A percentile compares a stretch with the other conserved stretches of the same genome.
phyloP scores from a whole-genome alignment of 352 stramenopile genomes.

The Phytophthora foliorum region DNA sequence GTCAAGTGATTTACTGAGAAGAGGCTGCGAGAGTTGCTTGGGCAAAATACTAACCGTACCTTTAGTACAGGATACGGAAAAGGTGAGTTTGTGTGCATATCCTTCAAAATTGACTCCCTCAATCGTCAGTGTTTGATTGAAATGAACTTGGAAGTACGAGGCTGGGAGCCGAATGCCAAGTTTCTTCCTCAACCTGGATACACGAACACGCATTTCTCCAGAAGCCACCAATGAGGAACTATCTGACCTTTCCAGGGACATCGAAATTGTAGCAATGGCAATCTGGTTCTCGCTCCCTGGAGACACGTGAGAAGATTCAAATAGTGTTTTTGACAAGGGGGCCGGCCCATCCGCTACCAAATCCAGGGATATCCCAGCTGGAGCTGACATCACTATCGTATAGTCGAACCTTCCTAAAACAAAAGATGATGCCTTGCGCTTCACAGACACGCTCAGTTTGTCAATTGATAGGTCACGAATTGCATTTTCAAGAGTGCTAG shows the following conservation, averaged over 20 bases:
- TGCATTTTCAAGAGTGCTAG: constrained; percentile 1
- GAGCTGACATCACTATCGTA: constrained; percentile 6
- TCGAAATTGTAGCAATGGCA: constrained; percentile 24
- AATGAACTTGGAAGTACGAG: constrained; percentile 21
- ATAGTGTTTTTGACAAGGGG: constrained; percentile 1
- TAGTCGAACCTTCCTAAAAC: constrained; percentile 8
- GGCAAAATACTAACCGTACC: constrained; percentile 12
- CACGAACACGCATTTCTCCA: constrained; percentile 2
- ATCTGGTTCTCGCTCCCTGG: constrained; percentile 4
- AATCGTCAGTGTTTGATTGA: constrained; percentile 16
- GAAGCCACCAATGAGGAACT: constrained; percentile 14
- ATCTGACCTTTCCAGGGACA: constrained; percentile 20
- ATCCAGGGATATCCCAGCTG: not conserved
- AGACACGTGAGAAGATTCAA: constrained; percentile 7
- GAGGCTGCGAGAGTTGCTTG: not conserved
- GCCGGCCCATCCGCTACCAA: not conserved
- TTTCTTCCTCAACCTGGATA: constrained; percentile 16
- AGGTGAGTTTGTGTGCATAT: constrained; percentile 19
- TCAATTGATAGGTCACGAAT: constrained; percentile 1
- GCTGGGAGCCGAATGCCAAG: constrained; percentile 23
- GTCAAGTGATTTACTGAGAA: not conserved
- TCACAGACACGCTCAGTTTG: constrained; percentile 1
- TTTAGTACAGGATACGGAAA: constrained; percentile 20
- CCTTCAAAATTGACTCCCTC: constrained; percentile 20
- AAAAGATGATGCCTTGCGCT: not conserved